Conservation (phyloP, 164 flowering plant genomes). For the Berberis thunbergii region DNA sequence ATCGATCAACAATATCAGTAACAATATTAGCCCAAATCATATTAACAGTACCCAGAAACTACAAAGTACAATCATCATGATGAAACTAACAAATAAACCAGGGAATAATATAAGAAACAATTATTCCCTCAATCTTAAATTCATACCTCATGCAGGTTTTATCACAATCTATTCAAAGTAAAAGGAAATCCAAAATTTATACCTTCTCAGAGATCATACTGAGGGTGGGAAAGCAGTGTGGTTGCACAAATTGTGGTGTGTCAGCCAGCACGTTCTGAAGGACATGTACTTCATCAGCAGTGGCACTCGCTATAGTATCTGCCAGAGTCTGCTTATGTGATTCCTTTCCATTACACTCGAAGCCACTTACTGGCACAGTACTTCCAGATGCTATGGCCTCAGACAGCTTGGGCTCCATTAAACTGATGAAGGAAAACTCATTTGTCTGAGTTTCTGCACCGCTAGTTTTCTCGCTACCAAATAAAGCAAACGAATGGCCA, state of each 20-base stretch:
- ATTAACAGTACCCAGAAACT: no score
- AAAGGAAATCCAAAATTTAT: not conserved
- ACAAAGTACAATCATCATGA: no score
- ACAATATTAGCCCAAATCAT: no score
- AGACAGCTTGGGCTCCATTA: conserved; percentile 12
- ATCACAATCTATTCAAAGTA: not conserved
- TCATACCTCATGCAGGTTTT: not conserved
- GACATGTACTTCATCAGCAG: conserved; percentile 6
- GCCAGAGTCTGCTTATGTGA: conserved; percentile 2
- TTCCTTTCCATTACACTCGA: conserved; percentile 10
- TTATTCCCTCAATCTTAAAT: not conserved
- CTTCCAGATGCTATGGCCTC: conserved; percentile 16
- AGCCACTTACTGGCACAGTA: conserved; percentile 15
- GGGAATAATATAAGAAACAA: no score
- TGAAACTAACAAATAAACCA: no score
- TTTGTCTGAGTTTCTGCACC: conserved; percentile 10
- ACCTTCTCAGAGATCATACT: conserved; percentile 16
- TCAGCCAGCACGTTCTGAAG: conserved; percentile 6
- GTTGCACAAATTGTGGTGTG: conserved; percentile 1
- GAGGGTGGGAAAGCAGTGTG: conserved; percentile 12
- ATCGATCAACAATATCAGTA: no score
- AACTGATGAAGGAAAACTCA: conserved; percentile 10
- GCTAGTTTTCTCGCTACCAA: conserved; percentile 13
- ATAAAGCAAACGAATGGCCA: conserved; percentile 10
- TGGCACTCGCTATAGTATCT: not conserved